Conservation (phyloP, 169 alveolate species). For the Babesia divergens region DNA sequence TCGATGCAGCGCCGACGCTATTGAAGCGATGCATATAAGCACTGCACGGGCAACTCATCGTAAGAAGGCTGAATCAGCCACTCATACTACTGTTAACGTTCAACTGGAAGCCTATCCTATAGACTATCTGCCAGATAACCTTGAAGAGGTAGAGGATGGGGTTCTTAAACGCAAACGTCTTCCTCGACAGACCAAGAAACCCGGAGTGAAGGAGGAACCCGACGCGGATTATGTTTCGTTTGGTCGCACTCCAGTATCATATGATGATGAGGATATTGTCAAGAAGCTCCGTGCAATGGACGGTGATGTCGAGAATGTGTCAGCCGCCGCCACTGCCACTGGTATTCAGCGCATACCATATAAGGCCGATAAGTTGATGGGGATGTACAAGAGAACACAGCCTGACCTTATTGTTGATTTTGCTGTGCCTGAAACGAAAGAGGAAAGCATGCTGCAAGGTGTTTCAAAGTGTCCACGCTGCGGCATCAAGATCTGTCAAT, state of each 20-base stretch:
- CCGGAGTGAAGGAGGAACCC: conserved; percentile 41
- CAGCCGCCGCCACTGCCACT: conserved; percentile 8
- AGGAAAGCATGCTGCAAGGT: conserved; percentile 57
- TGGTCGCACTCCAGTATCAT: conserved; percentile 40
- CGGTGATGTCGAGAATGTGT: conserved; percentile 5
- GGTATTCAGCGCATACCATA: conserved; percentile 51
- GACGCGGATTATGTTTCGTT: conserved; percentile 23
- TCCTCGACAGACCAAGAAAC: conserved; percentile 20
- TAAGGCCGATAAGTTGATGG: conserved; percentile 61
- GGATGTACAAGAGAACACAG: conserved; percentile 60
- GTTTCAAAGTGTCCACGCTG: conserved; percentile 61
- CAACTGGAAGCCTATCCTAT: conserved; percentile 57
- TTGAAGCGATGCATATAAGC: conserved; percentile 28
- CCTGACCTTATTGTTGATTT: conserved; percentile 59
- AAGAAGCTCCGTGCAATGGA: conserved; percentile 51
- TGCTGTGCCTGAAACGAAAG: conserved; percentile 36
- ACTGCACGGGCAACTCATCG: conserved; percentile 13
- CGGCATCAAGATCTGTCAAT: conserved; percentile 64
- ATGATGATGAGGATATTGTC: conserved; percentile 65
- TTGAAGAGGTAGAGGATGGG: conserved; percentile 63
- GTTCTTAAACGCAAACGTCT: conserved; percentile 20
- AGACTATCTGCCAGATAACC: conserved; percentile 59
- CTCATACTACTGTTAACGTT: conserved; percentile 22
- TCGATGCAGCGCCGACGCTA: conserved; percentile 18
- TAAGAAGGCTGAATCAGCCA: conserved; percentile 13